These are phyloP conservation scores for Backusella tuberculispora DNA, from an alignment of 192 early-diverging fungal genomes.

Conservation along the genomic window DNA sequence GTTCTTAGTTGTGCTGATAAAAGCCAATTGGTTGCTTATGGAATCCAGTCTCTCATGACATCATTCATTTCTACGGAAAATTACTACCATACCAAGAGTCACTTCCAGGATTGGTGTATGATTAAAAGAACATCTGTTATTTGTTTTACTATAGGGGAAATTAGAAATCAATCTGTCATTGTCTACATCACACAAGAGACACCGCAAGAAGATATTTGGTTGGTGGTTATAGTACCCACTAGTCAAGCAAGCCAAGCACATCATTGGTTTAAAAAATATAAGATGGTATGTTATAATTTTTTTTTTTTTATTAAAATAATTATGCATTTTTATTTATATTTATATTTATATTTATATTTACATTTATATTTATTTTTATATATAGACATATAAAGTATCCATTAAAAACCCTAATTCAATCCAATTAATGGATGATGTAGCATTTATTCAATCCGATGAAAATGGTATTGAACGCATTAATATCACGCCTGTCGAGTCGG, in stretches of 20 bases:
- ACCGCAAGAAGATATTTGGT: background rate
- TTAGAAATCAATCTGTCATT: constrained; percentile 8
- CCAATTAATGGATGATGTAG: constrained; percentile 9
- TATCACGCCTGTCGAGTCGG: background rate
- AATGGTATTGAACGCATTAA: constrained; percentile 14
- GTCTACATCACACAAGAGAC: constrained; percentile 9
- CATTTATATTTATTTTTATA: background rate
- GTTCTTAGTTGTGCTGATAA: background rate
- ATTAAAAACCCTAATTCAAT: constrained; percentile 3
- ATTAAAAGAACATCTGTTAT: background rate
- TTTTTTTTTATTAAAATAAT: too few species aligned
- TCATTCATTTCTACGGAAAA: background rate
- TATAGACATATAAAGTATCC: background rate
- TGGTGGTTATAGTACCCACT: background rate
- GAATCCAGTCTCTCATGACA: background rate
- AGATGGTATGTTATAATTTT: background rate
- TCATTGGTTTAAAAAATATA: constrained; percentile 17
- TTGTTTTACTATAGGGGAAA: background rate
- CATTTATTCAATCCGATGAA: background rate
- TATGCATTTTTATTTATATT: background rate
- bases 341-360: background rate
- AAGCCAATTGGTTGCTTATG: background rate
- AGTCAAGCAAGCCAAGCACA: background rate
- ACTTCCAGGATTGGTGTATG: background rate
- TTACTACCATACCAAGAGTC: background rate